Percentiles rank a stretch among this genome's conserved stretches.
Evolutionary conservation across 768 basidiomycete species (phyloP).

Genomic region (Trametopsis cervina): DNA sequence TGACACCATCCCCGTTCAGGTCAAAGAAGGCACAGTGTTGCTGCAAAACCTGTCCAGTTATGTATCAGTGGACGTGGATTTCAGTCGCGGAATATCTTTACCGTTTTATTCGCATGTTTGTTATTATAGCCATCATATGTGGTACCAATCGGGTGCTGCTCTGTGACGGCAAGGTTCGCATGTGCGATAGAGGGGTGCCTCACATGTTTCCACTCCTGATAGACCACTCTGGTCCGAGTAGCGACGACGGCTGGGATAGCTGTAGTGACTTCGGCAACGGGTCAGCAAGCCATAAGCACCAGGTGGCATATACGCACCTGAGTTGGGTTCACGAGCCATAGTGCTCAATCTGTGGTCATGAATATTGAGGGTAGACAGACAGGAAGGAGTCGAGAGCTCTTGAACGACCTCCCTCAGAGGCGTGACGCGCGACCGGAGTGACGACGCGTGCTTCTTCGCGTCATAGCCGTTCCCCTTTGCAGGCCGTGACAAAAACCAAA

Average conservation of each 20-base stretch:
- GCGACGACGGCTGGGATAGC: slow-evolving; percentile 2
- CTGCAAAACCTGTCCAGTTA: slow-evolving; percentile 21
- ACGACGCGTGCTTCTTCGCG: no score
- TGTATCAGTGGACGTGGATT: neutral
- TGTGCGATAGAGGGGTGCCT: slow-evolving; percentile 13
- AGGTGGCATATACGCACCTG: no score
- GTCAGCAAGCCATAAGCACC: neutral
- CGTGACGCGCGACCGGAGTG: no score
- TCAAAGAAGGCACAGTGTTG: slow-evolving; percentile 38
- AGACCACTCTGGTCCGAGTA: neutral
- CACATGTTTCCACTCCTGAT: slow-evolving; percentile 6
- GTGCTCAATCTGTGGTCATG: no score
- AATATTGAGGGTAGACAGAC: no score
- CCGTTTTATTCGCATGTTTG: slow-evolving; percentile 23
- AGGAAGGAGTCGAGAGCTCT: no score
- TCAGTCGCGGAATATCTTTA: slow-evolving; percentile 3
- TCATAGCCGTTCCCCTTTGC: no score
- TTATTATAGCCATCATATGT: slow-evolving; percentile 11
- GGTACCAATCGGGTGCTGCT: slow-evolving; percentile 14
- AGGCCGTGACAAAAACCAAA: no score
- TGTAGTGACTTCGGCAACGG: slow-evolving; percentile 1
- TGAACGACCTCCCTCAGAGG: no score
- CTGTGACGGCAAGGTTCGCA: slow-evolving; percentile 15
- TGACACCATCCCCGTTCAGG: slow-evolving; percentile 32
- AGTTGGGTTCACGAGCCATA: no score